Evolutionary conservation across 2,329 filamentous ascomycete genomes (phyloP).

Genomic region (Calonectria fujianensis): DNA sequence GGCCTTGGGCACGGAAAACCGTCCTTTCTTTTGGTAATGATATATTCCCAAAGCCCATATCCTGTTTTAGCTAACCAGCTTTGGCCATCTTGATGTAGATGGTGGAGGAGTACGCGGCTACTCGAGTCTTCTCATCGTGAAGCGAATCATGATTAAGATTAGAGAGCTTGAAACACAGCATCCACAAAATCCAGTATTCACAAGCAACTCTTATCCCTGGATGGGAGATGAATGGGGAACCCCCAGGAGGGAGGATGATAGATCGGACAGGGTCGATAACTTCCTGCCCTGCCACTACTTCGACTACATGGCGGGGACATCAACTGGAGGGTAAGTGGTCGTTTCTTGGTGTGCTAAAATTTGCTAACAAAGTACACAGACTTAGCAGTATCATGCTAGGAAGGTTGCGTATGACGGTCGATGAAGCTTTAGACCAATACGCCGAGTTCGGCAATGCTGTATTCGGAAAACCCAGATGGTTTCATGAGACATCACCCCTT

Average conservation of each 20-base stretch:
- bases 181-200: not conserved
- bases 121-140: conserved; percentile 30
- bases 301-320: conserved; percentile 25
- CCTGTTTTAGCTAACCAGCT: not conserved
- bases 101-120: conserved; percentile 32
- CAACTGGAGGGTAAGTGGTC: conserved; percentile 10
- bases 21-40: conserved; percentile 22
- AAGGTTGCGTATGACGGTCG: conserved; percentile 25
- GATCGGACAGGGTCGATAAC: not conserved
- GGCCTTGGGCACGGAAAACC: conserved; percentile 22
- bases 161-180: not conserved
- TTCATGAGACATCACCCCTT: not conserved
- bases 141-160: conserved; percentile 30
- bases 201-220: conserved; percentile 22
- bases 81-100: conserved; percentile 6
- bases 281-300: conserved; percentile 30
- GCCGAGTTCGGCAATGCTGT: not conserved
- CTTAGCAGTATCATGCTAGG: conserved; percentile 25
- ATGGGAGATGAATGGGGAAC: not conserved
- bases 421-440: conserved; percentile 18
- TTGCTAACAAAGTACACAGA: not conserved
- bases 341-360: not conserved
- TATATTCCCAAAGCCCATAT: not conserved
- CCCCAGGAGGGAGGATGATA: not conserved
- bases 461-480: conserved; percentile 31